Percentiles rank a stretch among this genome's conserved stretches.
These are phyloP conservation scores for Nannochloropsis salina DNA, from an alignment of 108 stramenopile species.

Conservation along the genomic window DNA sequence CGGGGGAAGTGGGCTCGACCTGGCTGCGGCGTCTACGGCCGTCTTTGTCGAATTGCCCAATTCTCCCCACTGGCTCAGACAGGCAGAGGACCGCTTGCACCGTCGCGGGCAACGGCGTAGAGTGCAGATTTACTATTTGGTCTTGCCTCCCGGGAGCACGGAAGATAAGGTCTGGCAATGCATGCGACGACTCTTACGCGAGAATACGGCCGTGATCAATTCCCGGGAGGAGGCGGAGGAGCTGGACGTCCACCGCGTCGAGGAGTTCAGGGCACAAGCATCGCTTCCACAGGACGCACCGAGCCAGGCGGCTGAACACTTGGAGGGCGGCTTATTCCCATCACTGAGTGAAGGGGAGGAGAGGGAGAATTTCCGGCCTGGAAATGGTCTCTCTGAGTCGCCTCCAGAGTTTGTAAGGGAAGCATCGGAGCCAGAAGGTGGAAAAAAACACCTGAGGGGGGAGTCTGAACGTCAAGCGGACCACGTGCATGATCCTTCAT, in stretches of 20 bases:
- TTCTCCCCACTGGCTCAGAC: slow-evolving; percentile 92
- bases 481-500: no score
- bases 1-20: slow-evolving; percentile 89
- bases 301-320: no score
- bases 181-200: slow-evolving; percentile 36
- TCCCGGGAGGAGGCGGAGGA: slow-evolving; percentile 26
- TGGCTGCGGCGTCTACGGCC: slow-evolving; percentile 88
- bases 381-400: no score
- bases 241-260: slow-evolving; percentile 32
- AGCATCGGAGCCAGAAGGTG: no score
- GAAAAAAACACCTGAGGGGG: no score
- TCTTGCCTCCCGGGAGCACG: slow-evolving; percentile 49
- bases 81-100: slow-evolving; percentile 94
- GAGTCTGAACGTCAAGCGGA: no score
- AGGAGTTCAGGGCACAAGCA: not conserved
- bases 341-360: no score
- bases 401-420: no score
- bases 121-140: slow-evolving; percentile 80
- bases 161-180: slow-evolving; percentile 41
- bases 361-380: no score
- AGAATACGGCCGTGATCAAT: slow-evolving; percentile 38
- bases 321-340: no score
- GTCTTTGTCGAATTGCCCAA: slow-evolving; percentile 96
- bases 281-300: not conserved
- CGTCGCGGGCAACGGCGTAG: slow-evolving; percentile 84